Conservation (phyloP, 352 stramenopile genomes). For the Globisporangium carolinianum region DNA sequence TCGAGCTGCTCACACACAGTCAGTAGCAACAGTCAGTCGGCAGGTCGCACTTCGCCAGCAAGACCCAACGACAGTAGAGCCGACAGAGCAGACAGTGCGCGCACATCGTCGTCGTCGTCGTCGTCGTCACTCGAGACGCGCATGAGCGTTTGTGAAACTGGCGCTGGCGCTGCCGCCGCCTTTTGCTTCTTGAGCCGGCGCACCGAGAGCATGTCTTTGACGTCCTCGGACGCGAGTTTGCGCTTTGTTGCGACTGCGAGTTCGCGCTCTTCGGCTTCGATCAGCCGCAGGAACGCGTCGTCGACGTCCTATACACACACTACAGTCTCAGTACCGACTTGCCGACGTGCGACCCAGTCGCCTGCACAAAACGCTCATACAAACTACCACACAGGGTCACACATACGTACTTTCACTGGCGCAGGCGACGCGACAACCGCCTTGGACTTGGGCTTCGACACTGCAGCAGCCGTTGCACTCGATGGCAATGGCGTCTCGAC, state of each 20-base stretch:
- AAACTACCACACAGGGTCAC: too few relatives aligned
- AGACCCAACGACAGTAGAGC: background rate
- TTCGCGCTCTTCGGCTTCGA: conserved; percentile 72
- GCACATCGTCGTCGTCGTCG: conserved; percentile 27
- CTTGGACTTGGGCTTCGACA: too few relatives aligned
- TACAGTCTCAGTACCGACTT: background rate
- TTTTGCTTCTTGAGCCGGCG: conserved; percentile 30
- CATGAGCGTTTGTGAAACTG: background rate
- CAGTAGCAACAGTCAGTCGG: background rate
- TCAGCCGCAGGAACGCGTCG: conserved; percentile 67
- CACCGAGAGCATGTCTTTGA: conserved; percentile 55
- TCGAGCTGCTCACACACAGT: conserved; percentile 35
- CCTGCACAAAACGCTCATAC: too few relatives aligned
- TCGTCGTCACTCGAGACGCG: conserved; percentile 15
- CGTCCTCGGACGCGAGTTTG: conserved; percentile 33
- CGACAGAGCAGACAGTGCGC: background rate
- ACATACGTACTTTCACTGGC: too few relatives aligned
- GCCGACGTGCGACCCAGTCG: background rate
- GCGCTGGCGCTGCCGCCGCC: background rate
- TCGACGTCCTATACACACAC: conserved; percentile 44
- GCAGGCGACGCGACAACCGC: too few relatives aligned
- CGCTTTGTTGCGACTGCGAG: conserved; percentile 50
- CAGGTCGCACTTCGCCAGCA: background rate
- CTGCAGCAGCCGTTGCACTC: too few relatives aligned
- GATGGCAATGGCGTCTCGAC: too few relatives aligned